phyloP scores from a whole-genome alignment of 805 yeast species.

The Cyberlindnera americana region DNA sequence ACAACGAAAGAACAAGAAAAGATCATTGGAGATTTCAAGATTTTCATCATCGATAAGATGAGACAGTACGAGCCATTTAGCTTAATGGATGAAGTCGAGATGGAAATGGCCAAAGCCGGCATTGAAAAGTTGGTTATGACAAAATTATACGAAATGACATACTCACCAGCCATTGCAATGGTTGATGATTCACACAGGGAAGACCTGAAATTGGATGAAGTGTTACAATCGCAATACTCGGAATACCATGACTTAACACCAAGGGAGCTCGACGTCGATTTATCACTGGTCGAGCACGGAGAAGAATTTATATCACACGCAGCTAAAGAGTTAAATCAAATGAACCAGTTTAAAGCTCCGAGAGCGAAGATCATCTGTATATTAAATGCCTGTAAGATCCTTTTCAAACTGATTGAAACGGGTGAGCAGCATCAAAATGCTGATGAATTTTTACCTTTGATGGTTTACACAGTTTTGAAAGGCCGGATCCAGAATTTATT shows the following conservation, averaged over 20 bases:
- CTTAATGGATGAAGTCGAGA: conserved; percentile 52
- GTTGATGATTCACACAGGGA: conserved; percentile 53
- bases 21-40: conserved; percentile 71
- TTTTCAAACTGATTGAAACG: conserved; percentile 80
- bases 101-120: conserved; percentile 82
- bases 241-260: conserved; percentile 64
- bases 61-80: conserved; percentile 67
- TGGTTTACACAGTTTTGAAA: conserved; percentile 74
- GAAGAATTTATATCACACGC: conserved; percentile 63
- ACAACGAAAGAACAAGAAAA: conserved; percentile 74
- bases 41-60: conserved; percentile 65
- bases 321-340: conserved; percentile 67
- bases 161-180: conserved; percentile 66
- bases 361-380: conserved; percentile 91
- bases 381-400: conserved; percentile 86
- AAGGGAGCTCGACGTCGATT: conserved; percentile 72
- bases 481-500: conserved; percentile 62
- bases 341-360: conserved; percentile 85
- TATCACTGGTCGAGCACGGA: conserved; percentile 43
- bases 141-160: conserved; percentile 70
- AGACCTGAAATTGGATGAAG: conserved; percentile 61
- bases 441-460: conserved; percentile 86
- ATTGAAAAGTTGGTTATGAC: conserved; percentile 92
- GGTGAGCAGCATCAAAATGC: conserved; percentile 71
- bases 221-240: conserved; percentile 47